Conservation (phyloP, 805 yeast species). For the Saccharomycodes ludwigii region DNA sequence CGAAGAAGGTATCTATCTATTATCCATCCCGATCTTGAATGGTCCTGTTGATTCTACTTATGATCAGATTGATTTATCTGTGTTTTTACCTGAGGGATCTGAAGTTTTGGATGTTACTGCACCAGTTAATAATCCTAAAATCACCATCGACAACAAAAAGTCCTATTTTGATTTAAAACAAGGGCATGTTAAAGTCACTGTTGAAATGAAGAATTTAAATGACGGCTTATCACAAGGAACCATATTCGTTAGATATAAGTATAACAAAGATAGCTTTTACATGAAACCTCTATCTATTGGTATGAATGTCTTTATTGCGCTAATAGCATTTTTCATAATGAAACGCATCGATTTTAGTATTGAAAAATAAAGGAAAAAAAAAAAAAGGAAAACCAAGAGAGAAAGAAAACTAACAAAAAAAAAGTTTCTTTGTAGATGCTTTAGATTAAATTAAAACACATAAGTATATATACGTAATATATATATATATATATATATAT, state of each 20-base stretch:
- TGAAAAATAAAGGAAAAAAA: constrained; percentile 6
- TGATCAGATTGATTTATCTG: constrained; percentile 42
- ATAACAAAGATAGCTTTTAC: constrained; percentile 38
- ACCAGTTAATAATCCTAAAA: constrained; percentile 27
- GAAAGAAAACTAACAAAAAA: not conserved
- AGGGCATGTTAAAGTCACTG: constrained; percentile 68
- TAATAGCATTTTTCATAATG: constrained; percentile 40
- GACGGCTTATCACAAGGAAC: constrained; percentile 53
- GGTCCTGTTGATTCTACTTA: constrained; percentile 65
- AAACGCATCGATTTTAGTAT: constrained; percentile 34
- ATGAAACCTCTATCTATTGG: constrained; percentile 59
- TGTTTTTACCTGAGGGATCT: constrained; percentile 85
- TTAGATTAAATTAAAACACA: not conserved
- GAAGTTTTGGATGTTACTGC: constrained; percentile 40
- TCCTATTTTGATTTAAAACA: constrained; percentile 61
- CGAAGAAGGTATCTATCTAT: constrained; percentile 34
- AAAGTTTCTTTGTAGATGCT: too few species aligned
- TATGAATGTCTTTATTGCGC: constrained; percentile 45
- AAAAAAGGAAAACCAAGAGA: not conserved
- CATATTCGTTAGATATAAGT: constrained; percentile 51
- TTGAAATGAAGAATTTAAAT: constrained; percentile 47
- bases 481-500: not conserved
- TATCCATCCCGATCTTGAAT: constrained; percentile 59
- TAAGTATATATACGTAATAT: not conserved
- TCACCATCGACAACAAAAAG: constrained; percentile 23